Evolutionary conservation across 441 rosid genomes (phyloP).

Genomic region (Bocquillonia castaneifolia): DNA sequence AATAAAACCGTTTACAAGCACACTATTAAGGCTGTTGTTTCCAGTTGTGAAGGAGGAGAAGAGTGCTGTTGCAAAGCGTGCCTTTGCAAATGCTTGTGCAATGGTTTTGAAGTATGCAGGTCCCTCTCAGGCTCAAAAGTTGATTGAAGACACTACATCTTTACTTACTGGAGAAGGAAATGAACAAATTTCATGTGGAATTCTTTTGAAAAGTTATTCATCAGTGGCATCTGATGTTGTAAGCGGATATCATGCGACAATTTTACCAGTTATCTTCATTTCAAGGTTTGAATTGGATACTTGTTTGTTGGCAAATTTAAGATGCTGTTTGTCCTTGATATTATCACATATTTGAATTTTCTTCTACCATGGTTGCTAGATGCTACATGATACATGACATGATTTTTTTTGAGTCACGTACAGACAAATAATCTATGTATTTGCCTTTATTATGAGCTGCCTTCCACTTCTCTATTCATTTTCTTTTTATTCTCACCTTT

Average conservation of each 20-base stretch:
- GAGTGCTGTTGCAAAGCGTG: constrained; percentile 80
- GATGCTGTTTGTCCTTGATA: background rate
- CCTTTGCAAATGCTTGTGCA: constrained; percentile 88
- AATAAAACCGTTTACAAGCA: constrained; percentile 71
- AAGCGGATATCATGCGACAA: constrained; percentile 61
- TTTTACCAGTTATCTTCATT: constrained; percentile 72
- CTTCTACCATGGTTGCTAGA: background rate
- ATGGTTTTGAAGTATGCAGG: constrained; percentile 68
- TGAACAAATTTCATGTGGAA: constrained; percentile 78
- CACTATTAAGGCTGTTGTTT: constrained; percentile 65
- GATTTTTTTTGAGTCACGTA: background rate
- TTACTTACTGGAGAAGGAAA: constrained; percentile 77
- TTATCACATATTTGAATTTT: background rate
- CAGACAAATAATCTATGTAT: background rate
- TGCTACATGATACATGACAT: background rate
- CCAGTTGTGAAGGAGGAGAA: constrained; percentile 81
- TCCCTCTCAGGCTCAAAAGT: constrained; percentile 66
- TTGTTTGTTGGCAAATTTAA: background rate
- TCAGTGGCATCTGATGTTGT: constrained; percentile 75
- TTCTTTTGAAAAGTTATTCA: constrained; percentile 73
- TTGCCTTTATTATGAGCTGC: background rate
- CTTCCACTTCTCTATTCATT: background rate
- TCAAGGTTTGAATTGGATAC: constrained; percentile 56
- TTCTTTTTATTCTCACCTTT: background rate
- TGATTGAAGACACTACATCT: constrained; percentile 79